Evolutionary conservation across 257 asterid species (phyloP), one percentile per base, ranked within the genome.

Genomic region (Ilex aquifolium): DNA sequence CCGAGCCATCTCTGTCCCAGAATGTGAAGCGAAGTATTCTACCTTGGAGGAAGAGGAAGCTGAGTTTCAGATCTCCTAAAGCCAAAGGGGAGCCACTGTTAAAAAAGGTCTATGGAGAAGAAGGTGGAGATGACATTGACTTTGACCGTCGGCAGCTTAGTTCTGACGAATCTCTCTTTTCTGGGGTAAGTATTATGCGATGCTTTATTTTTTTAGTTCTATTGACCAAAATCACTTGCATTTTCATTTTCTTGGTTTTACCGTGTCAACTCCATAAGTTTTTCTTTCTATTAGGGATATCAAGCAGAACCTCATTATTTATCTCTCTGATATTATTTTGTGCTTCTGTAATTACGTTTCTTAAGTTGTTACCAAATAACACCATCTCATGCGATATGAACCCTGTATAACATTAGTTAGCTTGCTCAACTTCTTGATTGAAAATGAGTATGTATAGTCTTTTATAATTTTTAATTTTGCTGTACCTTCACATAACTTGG

Each of bases 71-170:
- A 46, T 46, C 52, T 11, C 52, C 52, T 46, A 46, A 46, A 46
- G 52, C 52, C 52, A 46, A 83, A 75, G 98, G 97, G 54, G 98
- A 91, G 80, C 98, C 98, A 2, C 69, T 91, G 67, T 82, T 91
- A 69, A 91, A 86, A 80, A 91, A 86, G 83, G 91, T 76, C 11
- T 73, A 85, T 70, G 95, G 84, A 52, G 98, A 91, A 77, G 98
- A 88, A 77, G 98, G 98, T 15, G 98, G 98, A 13, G 98, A 91
- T 73, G 98, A 83, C 65, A 46, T 46, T 14, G 52, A 46, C 52
- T 46, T 46, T 11, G 52, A 46, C n/a, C 52, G 52, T 11, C 52
- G 52, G n/a, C 52, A 46, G 52, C 52, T 46, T 10, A 46, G 52
- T 14, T 46, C 52, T 46, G 52, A 46, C 2, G 52, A 46, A 46